A percentile compares a stretch with the other conserved stretches of the same genome.
These are phyloP conservation scores for Neopestalotiopsis rosae DNA, from an alignment of 2,329 filamentous ascomycete genomes.

Conservation along the genomic window DNA sequence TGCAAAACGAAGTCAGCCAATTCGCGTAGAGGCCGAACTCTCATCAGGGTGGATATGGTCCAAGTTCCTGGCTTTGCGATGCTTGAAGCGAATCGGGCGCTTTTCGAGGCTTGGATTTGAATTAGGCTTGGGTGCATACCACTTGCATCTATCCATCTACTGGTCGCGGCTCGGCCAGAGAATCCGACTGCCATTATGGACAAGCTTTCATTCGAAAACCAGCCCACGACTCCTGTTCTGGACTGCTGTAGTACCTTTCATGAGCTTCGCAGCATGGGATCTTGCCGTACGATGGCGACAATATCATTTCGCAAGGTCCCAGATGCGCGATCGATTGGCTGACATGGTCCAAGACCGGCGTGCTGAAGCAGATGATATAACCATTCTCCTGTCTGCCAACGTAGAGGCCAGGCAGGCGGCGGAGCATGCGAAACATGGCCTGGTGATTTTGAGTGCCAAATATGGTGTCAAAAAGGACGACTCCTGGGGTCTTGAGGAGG, in stretches of 20 bases:
- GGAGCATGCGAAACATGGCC: slow-evolving; percentile 42
- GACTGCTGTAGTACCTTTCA: slow-evolving; percentile 44
- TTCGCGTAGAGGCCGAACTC: slow-evolving; percentile 48
- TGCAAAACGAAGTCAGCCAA: background rate
- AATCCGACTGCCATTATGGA: slow-evolving; percentile 48
- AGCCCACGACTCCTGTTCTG: slow-evolving; percentile 42
- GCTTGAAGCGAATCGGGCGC: slow-evolving; percentile 45
- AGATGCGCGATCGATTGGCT: slow-evolving; percentile 33
- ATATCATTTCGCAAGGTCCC: slow-evolving; percentile 14
- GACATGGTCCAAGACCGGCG: slow-evolving; percentile 33
- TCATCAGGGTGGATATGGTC: slow-evolving; percentile 41
- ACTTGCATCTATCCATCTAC: slow-evolving; percentile 51
- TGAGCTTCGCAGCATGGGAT: slow-evolving; percentile 44
- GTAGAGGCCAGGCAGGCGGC: slow-evolving; percentile 44
- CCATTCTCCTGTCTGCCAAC: slow-evolving; percentile 45
- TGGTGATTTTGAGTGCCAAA: slow-evolving; percentile 56
- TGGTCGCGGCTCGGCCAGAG: slow-evolving; percentile 52
- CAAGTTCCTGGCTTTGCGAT: slow-evolving; percentile 48
- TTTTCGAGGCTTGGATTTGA: slow-evolving; percentile 51
- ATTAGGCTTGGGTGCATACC: slow-evolving; percentile 45
- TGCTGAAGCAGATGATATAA: slow-evolving; percentile 51
- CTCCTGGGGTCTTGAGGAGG: slow-evolving; percentile 43
- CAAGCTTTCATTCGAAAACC: slow-evolving; percentile 37
- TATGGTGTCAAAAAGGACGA: slow-evolving; percentile 46
- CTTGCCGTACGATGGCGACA: slow-evolving; percentile 30